These are phyloP conservation scores for Lodderomyces margitis DNA, from an alignment of 1,139 yeast genomes.

Conservation along the genomic window DNA sequence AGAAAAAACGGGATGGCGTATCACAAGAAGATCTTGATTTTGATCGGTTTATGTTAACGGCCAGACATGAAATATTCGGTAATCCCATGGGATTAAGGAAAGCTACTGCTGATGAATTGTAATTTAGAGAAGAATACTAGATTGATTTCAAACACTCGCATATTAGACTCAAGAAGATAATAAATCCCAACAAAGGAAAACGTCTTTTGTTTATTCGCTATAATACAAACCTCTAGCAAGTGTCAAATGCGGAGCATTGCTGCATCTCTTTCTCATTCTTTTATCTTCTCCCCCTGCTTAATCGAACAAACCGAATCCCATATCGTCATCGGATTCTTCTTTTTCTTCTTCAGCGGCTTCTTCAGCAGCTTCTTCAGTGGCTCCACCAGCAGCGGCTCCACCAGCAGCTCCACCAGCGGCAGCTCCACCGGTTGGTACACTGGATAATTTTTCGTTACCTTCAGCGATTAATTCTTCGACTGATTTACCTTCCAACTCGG, in stretches of 20 bases:
- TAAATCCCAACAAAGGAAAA: no score
- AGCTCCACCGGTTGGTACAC: slow-evolving; percentile 98
- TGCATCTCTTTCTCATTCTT: no score
- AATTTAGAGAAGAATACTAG: slow-evolving; percentile 12
- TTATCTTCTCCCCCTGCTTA: slow-evolving; percentile 21
- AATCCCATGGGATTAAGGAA: slow-evolving; percentile 71
- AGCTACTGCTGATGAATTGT: slow-evolving; percentile 54
- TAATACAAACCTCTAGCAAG: no score
- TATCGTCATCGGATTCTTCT: slow-evolving; percentile 55
- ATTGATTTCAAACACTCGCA: no score
- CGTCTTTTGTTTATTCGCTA: background rate
- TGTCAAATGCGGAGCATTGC: no score
- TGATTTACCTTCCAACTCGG: slow-evolving; percentile 93
- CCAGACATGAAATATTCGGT: slow-evolving; percentile 75
- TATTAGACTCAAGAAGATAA: no score
- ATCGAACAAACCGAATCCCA: slow-evolving; percentile 56
- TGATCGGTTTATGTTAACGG: slow-evolving; percentile 47
- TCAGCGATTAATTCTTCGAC: slow-evolving; percentile 90
- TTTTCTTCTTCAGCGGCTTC: slow-evolving; percentile 59
- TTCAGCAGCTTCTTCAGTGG: slow-evolving; percentile 68
- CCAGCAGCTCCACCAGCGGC: slow-evolving; percentile 72
- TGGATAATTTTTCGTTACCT: slow-evolving; percentile 93
- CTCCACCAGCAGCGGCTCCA: slow-evolving; percentile 65
- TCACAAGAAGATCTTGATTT: slow-evolving; percentile 33
- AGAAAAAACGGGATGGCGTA: slow-evolving; percentile 32